Percentiles rank a stretch among this genome's conserved stretches.
phyloP scores from a whole-genome alignment of 2,329 filamentous ascomycete species.

The Botrytis fragariae region DNA sequence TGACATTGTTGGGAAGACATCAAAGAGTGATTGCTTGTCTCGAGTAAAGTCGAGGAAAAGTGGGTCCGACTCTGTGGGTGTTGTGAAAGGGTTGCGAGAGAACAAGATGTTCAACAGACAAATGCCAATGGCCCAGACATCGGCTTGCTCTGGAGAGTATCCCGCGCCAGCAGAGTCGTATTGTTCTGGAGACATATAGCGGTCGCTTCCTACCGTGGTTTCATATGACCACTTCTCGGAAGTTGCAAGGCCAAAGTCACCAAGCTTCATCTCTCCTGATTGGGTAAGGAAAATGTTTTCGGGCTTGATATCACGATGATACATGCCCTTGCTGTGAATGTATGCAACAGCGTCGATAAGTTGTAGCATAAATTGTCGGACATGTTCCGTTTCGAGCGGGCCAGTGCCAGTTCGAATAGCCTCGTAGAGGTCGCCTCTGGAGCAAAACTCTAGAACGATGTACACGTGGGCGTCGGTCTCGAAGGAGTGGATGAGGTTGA shows the following conservation, averaged over 20 bases:
- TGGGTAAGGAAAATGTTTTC: slow-evolving; percentile 97
- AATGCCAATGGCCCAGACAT: slow-evolving; percentile 96
- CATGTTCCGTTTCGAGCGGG: slow-evolving; percentile 91
- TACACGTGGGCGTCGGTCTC: slow-evolving; percentile 89
- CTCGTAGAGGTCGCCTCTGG: slow-evolving; percentile 94
- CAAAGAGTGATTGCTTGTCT: slow-evolving; percentile 93
- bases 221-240: slow-evolving; percentile 88
- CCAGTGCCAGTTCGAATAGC: slow-evolving; percentile 87
- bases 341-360: slow-evolving; percentile 85
- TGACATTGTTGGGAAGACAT: slow-evolving; percentile 98
- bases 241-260: slow-evolving; percentile 92
- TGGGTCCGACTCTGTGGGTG: slow-evolving; percentile 84
- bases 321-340: slow-evolving; percentile 87
- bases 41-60: slow-evolving; percentile 90
- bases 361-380: slow-evolving; percentile 95
- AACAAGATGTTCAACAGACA: slow-evolving; percentile 96
- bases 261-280: slow-evolving; percentile 87
- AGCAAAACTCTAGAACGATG: slow-evolving; percentile 91
- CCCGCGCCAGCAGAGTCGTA: slow-evolving; percentile 85
- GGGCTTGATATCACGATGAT: slow-evolving; percentile 97
- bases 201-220: slow-evolving; percentile 91
- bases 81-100: slow-evolving; percentile 92
- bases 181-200: slow-evolving; percentile 99
- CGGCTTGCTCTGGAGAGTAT: slow-evolving; percentile 89
- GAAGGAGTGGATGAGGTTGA: slow-evolving; percentile 87